phyloP scores from a whole-genome alignment of 2,329 filamentous ascomycete species.

The Hypoxylon sp. region DNA sequence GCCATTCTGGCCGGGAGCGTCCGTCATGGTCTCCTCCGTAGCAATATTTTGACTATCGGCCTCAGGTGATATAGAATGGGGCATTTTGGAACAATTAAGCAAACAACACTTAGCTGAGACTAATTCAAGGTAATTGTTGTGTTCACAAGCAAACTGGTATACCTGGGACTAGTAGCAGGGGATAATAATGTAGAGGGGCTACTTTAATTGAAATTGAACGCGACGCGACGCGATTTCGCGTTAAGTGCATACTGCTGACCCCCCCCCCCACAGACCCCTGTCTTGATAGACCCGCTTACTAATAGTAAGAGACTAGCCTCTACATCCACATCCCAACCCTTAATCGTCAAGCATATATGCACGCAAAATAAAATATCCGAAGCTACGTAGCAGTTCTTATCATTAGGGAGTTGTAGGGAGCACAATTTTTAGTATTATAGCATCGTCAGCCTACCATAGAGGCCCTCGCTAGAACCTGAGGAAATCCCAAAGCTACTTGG shows the following conservation, averaged over 20 bases:
- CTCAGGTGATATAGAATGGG: conserved; percentile 60
- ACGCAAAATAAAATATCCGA: no score
- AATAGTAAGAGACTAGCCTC: background rate
- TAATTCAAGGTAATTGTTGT: background rate
- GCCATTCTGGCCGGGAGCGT: conserved; percentile 51
- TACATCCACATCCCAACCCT: background rate
- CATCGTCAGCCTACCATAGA: background rate
- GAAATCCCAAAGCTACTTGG: background rate
- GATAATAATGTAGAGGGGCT: conserved; percentile 32
- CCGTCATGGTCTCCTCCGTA: conserved; percentile 57
- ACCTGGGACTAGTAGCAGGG: background rate
- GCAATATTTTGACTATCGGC: conserved; percentile 50
- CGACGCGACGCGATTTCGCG: conserved; percentile 41
- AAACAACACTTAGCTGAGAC: background rate
- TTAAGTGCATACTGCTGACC: conserved; percentile 20
- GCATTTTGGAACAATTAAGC: conserved; percentile 56
- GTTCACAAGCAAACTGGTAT: conserved; percentile 5
- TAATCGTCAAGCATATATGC: background rate
- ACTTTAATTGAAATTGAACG: conserved; percentile 42
- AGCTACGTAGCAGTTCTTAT: background rate
- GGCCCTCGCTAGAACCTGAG: background rate
- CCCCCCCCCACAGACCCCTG: no score
- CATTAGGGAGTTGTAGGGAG: background rate
- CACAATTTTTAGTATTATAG: background rate
- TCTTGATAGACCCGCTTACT: background rate